Evolutionary conservation across 2,329 filamentous ascomycete species (phyloP).

Genomic region (Penicillium digitatum): DNA sequence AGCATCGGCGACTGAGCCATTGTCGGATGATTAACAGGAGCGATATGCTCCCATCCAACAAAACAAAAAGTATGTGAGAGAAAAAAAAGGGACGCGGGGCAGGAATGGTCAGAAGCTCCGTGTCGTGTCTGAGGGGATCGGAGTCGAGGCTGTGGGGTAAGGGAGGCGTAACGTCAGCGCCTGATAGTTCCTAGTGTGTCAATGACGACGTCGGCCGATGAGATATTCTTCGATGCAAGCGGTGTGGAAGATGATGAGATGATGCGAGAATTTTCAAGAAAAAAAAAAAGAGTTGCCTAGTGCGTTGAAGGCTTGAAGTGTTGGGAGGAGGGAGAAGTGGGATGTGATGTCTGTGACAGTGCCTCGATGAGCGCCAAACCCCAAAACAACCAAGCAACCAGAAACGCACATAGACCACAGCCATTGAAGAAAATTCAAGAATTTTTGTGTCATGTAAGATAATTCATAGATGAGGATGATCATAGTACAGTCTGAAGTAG

Average conservation of each 20-base stretch:
- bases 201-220: slow-evolving; percentile 23
- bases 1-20: slow-evolving; percentile 94
- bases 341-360: slow-evolving; percentile 21
- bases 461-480: not conserved
- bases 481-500: slow-evolving; percentile 14
- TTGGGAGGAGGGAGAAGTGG: slow-evolving; percentile 14
- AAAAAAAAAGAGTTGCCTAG: slow-evolving; percentile 6
- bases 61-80: not conserved
- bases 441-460: not conserved
- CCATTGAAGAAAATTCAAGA: not conserved
- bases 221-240: not conserved
- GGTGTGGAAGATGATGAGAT: not conserved
- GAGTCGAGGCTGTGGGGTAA: slow-evolving; percentile 26
- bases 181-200: slow-evolving; percentile 10
- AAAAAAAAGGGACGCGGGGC: slow-evolving; percentile 2
- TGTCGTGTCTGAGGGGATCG: slow-evolving; percentile 18
- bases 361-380: slow-evolving; percentile 15
- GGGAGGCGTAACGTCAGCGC: slow-evolving; percentile 18
- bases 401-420: not conserved
- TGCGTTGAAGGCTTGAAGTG: slow-evolving; percentile 2
- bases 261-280: not conserved
- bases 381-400: not conserved
- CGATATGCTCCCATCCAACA: slow-evolving; percentile 36
- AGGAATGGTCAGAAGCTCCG: slow-evolving; percentile 11
- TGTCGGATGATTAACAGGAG: slow-evolving; percentile 34